These are phyloP conservation scores for Calonectria ilicicola DNA, from an alignment of 2,329 filamentous ascomycete genomes.

Conservation along the genomic window DNA sequence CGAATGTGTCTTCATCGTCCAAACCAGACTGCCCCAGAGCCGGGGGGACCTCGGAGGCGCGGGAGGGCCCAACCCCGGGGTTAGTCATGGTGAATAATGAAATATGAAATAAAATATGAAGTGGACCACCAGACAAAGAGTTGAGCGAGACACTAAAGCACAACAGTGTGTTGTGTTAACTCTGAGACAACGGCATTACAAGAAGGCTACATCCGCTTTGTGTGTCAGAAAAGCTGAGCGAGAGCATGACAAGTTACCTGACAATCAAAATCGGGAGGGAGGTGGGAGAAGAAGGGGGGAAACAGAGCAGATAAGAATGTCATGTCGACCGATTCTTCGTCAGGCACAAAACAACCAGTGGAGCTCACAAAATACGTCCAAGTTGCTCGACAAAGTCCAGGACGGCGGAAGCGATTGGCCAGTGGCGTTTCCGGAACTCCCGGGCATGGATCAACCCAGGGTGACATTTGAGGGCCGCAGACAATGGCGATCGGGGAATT, in stretches of 20 bases:
- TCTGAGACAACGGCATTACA: neutral
- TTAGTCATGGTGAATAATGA: constrained; percentile 24
- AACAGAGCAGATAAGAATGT: constrained; percentile 20
- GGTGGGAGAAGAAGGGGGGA: constrained; percentile 9
- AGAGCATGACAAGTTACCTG: constrained; percentile 25
- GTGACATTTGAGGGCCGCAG: constrained; percentile 9
- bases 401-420: constrained; percentile 25
- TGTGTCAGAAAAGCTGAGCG: constrained; percentile 2
- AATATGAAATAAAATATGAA: neutral
- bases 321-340: constrained; percentile 28
- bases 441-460: constrained; percentile 40
- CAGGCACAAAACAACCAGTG: constrained; percentile 22
- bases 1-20: constrained; percentile 35
- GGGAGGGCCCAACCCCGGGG: constrained; percentile 13
- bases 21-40: constrained; percentile 24
- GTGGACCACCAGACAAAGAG: neutral
- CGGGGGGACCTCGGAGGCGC: neutral
- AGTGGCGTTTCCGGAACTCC: constrained; percentile 38
- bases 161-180: neutral
- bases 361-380: constrained; percentile 33
- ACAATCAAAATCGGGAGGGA: neutral
- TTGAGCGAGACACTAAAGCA: neutral
- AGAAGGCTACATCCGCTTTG: constrained; percentile 4
- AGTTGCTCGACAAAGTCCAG: constrained; percentile 17
- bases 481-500: constrained; percentile 2